Evolutionary conservation across 441 rosid species (phyloP).

Genomic region (Brassica balearica): DNA sequence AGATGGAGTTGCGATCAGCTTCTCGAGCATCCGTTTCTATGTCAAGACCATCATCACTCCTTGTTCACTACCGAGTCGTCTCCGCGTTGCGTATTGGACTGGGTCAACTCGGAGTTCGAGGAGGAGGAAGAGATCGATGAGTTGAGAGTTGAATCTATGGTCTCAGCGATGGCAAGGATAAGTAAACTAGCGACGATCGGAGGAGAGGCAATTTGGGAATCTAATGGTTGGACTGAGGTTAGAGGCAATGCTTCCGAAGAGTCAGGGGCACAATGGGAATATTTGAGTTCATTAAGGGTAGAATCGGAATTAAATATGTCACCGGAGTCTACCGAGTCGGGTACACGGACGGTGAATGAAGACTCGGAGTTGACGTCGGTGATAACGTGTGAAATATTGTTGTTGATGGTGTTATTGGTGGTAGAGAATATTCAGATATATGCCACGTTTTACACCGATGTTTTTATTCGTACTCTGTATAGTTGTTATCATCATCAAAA

Average conservation of each 20-base stretch:
- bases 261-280: slow-evolving; percentile 36
- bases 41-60: slow-evolving; percentile 37
- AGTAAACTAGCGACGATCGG: slow-evolving; percentile 47
- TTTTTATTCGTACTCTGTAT: slow-evolving; percentile 24
- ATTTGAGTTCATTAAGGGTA: slow-evolving; percentile 25
- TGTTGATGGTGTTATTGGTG: slow-evolving; percentile 36
- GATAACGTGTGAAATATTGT: slow-evolving; percentile 26
- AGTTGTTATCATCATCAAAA: slow-evolving; percentile 17
- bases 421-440: slow-evolving; percentile 45
- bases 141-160: not conserved
- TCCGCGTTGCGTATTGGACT: slow-evolving; percentile 74
- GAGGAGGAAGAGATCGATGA: slow-evolving; percentile 32
- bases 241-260: slow-evolving; percentile 39
- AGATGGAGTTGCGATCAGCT: slow-evolving; percentile 79
- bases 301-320: slow-evolving; percentile 32
- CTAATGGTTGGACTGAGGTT: slow-evolving; percentile 64
- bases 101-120: slow-evolving; percentile 54
- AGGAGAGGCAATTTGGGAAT: slow-evolving; percentile 56
- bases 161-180: slow-evolving; percentile 46
- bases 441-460: slow-evolving; percentile 36
- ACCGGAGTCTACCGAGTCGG: not conserved
- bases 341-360: not conserved
- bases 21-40: slow-evolving; percentile 62
- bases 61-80: slow-evolving; percentile 44
- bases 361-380: slow-evolving; percentile 33